Conservation (phyloP, 2,329 filamentous ascomycete species). For the Aureobasidium melanogenum region DNA sequence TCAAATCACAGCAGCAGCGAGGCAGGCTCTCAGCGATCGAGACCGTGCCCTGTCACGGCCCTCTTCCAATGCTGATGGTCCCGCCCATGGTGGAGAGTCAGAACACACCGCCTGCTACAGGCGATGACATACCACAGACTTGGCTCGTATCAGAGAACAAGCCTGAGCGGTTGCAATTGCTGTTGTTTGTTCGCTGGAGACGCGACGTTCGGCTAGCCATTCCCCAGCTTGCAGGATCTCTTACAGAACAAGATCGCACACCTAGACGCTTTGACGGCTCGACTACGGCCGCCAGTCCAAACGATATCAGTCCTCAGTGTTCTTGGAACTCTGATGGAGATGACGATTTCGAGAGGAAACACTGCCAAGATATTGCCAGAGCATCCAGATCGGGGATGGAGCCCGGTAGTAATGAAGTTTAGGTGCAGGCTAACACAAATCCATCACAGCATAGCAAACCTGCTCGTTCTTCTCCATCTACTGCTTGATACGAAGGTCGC, state of each 20-base stretch:
- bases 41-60: not conserved
- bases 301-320: not conserved
- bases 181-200: not conserved
- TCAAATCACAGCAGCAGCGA: not conserved
- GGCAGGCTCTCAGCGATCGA: no score
- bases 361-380: not conserved
- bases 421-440: not conserved
- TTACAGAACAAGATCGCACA: not conserved
- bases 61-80: not conserved
- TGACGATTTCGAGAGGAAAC: no score
- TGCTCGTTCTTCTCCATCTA: not conserved
- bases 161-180: not conserved
- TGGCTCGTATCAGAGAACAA: not conserved
- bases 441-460: not conserved
- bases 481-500: not conserved
- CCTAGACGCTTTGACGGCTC: not conserved
- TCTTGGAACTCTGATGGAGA: not conserved
- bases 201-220: not conserved
- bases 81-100: not conserved
- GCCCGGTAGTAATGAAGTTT: not conserved
- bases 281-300: not conserved
- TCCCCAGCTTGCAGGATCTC: not conserved
- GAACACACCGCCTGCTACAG: not conserved
- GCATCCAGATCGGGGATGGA: not conserved
- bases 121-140: not conserved